Base-by-base conservation (phyloP, 2,329 filamentous ascomycete genomes). In the Rhexocercosporidium sp. region DNA sequence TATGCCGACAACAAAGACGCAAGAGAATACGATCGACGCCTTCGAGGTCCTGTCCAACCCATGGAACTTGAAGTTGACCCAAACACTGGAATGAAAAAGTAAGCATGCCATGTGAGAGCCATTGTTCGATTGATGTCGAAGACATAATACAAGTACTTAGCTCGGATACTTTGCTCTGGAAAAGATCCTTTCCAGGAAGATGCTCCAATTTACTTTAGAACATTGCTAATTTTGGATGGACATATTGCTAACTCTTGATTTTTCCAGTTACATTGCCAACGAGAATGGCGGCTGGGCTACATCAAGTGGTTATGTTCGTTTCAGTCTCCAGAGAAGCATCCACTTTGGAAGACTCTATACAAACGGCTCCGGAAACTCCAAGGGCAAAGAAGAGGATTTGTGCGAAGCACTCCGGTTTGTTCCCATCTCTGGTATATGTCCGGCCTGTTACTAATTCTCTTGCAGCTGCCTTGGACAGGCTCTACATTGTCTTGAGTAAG, bases 1-100 rank as follows among this genome's bases (percentile, higher is more conserved):
- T 97, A 97, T 77, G 93, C 92, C 57, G 94, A 98, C 74, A 92
- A 93, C 72, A 75, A 87, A 71, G 96, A 99, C 81, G 96, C 96
- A 5, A 88, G 93, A 68, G 87, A 91, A 74, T 94, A 88, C 75
- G 96, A 98, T 77, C 81, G 85, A 44, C 90, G 96, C 29, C 87
- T 98, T 8, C 90, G 96, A 60, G 92, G 90, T 0, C 94, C 94
- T 0, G 89, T 98, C 9, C 82, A 88, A 67, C 85, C 86, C 4
- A 79, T 86, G 47, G 92, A 96, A 76, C 87, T 92, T 22, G 88
- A 92, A 67, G 86, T 96, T 65, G 92, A 96, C 75, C 81, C 82
- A 39, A 82, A 86, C 6, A 96, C 92, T 0, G 94, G 94, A n/a
- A 97, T 99, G 95, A 99, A 98, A 81, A 98, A 98, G 57, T 56